Percentiles rank a stretch among this genome's conserved stretches.
Conservation (phyloP, 768 basidiomycete species). For the Floccularia luteovirens region DNA sequence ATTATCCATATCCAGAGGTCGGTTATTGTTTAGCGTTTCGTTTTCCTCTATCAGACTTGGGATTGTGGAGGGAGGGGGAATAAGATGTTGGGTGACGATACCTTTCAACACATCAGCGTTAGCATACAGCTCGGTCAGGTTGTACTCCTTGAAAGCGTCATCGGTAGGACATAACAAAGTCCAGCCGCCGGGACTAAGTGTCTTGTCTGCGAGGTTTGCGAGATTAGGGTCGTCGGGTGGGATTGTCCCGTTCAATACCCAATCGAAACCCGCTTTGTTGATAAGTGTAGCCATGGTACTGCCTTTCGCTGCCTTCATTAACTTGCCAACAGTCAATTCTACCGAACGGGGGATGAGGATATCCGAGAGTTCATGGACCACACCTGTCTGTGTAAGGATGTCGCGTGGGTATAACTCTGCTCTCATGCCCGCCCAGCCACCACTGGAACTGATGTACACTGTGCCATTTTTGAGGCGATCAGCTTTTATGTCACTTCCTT, state of each 20-base stretch:
- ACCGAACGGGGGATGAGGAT: slow-evolving; percentile 84
- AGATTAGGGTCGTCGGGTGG: slow-evolving; percentile 68
- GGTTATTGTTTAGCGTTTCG: slow-evolving; percentile 50
- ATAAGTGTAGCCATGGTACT: slow-evolving; percentile 84
- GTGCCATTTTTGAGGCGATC: slow-evolving; percentile 47
- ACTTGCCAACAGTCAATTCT: slow-evolving; percentile 80
- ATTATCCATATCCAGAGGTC: slow-evolving; percentile 66
- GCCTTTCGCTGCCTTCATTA: slow-evolving; percentile 83
- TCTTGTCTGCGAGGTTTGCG: slow-evolving; percentile 56
- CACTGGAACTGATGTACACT: slow-evolving; percentile 54
- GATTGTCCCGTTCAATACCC: slow-evolving; percentile 81
- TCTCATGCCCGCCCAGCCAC: slow-evolving; percentile 72
- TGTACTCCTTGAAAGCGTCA: slow-evolving; percentile 82
- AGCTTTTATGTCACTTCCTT: slow-evolving; percentile 77
- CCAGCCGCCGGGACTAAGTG: slow-evolving; percentile 55
- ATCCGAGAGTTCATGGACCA: slow-evolving; percentile 83
- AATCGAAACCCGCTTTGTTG: slow-evolving; percentile 79
- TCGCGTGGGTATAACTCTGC: slow-evolving; percentile 52
- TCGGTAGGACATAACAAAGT: slow-evolving; percentile 90
- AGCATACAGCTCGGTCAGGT: slow-evolving; percentile 67
- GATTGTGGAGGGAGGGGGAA: slow-evolving; percentile 33
- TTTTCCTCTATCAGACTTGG: slow-evolving; percentile 18
- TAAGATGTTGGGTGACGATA: slow-evolving; percentile 73
- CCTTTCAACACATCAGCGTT: slow-evolving; percentile 43
- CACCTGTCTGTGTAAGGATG: slow-evolving; percentile 81